Conservation (phyloP, 2,329 filamentous ascomycete species). For the Xylariaceae sp. region DNA sequence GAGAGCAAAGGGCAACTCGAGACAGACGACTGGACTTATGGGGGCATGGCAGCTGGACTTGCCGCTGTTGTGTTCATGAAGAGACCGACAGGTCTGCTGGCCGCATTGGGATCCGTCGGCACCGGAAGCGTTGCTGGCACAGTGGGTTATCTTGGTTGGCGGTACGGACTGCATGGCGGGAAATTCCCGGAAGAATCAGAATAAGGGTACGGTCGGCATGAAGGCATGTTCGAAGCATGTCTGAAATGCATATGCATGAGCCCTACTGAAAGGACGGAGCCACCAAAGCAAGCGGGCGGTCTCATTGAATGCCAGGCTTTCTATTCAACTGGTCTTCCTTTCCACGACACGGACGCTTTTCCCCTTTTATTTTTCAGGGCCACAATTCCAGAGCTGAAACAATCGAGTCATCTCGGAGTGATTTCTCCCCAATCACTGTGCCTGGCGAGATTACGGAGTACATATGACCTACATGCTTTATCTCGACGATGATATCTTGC, state of each 20-base stretch:
- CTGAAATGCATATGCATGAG: background rate
- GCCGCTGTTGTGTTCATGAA: constrained; percentile 30
- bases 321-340: background rate
- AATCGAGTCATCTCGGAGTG: too few relatives aligned
- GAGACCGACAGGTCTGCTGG: constrained; percentile 34
- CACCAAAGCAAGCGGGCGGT: background rate
- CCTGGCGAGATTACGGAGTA: too few relatives aligned
- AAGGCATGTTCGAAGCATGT: background rate
- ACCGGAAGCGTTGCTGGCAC: constrained; percentile 47
- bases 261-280: background rate
- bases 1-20: constrained; percentile 53
- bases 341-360: background rate
- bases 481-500: too few relatives aligned
- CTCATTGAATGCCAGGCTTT: background rate
- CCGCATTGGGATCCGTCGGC: constrained; percentile 41
- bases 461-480: too few relatives aligned
- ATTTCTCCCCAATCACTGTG: too few relatives aligned
- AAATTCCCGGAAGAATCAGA: constrained; percentile 31
- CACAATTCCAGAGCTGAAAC: background rate
- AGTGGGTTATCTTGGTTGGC: constrained; percentile 44
- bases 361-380: background rate
- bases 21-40: constrained; percentile 51
- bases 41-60: constrained; percentile 35
- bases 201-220: background rate
- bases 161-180: constrained; percentile 44